A percentile compares a stretch with the other conserved stretches of the same genome.
These are phyloP conservation scores for Mortierella claussenii DNA, from an alignment of 192 early-diverging fungal genomes.

Conservation along the genomic window DNA sequence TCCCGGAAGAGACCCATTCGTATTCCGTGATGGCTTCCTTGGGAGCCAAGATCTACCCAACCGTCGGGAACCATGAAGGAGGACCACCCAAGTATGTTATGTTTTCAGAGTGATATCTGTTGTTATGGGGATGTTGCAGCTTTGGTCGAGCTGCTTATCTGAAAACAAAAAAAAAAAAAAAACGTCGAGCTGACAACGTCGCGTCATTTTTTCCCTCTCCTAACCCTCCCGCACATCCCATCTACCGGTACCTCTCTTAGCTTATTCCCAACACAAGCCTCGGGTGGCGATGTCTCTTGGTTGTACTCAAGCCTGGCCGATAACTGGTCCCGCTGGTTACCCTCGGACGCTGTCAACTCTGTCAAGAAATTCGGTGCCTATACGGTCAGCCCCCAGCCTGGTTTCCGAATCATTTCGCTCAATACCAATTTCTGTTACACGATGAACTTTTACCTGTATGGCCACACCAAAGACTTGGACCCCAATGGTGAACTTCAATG, in stretches of 20 bases:
- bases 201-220: too few relatives aligned
- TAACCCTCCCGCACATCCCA: too few relatives aligned
- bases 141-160: too few relatives aligned
- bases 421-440: conserved; percentile 70
- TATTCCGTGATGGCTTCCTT: conserved; percentile 7
- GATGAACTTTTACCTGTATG: conserved; percentile 62
- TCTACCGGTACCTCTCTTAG: too few relatives aligned
- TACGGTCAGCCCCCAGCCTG: conserved; percentile 42
- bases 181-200: too few relatives aligned
- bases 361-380: conserved; percentile 57
- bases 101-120: too few relatives aligned
- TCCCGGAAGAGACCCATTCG: neutral
- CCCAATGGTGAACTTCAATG: conserved; percentile 58
- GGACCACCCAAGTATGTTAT: conserved; percentile 60
- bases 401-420: conserved; percentile 59
- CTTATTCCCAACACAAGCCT: conserved; percentile 22
- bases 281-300: conserved; percentile 46
- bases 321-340: conserved; percentile 58
- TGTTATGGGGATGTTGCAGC: too few relatives aligned
- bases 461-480: conserved; percentile 45
- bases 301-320: conserved; percentile 55
- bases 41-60: conserved; percentile 41
- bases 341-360: conserved; percentile 15
- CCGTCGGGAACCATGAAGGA: conserved; percentile 63
- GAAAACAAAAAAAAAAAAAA: too few relatives aligned